Conservation (phyloP, 768 basidiomycete genomes). For the Lyophyllum atratum region DNA sequence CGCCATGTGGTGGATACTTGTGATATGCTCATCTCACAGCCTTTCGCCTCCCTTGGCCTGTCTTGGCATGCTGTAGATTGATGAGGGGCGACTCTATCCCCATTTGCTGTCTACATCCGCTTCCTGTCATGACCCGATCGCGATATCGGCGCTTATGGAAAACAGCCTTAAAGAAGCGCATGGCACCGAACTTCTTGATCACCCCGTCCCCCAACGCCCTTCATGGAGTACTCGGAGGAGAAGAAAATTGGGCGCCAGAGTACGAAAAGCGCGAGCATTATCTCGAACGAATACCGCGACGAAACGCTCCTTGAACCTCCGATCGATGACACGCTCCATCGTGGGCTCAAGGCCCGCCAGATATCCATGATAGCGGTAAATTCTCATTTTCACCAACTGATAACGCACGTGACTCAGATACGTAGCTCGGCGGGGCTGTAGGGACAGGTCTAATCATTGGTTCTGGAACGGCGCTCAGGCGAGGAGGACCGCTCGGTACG, state of each 20-base stretch:
- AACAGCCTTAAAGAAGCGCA: conserved; percentile 8
- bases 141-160: background rate
- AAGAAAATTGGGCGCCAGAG: conserved; percentile 24
- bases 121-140: background rate
- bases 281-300: conserved; percentile 24
- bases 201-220: background rate
- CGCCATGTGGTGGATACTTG: background rate
- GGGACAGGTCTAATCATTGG: conserved; percentile 60
- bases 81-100: background rate
- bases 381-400: conserved; percentile 1
- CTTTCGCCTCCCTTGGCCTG: background rate
- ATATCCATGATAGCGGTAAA: conserved; percentile 58
- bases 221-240: conserved; percentile 23
- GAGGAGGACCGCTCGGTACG: conserved; percentile 55
- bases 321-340: conserved; percentile 40
- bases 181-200: background rate
- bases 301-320: conserved; percentile 36
- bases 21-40: background rate
- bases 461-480: conserved; percentile 57
- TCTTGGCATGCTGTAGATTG: background rate
- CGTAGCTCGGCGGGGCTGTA: conserved; percentile 48
- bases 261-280: conserved; percentile 11
- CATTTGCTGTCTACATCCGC: conserved; percentile 4
- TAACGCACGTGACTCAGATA: background rate
- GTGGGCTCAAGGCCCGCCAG: conserved; percentile 52